Base-by-base conservation (phyloP, 2,329 filamentous ascomycete species). In the Aspergillus fischeri region DNA sequence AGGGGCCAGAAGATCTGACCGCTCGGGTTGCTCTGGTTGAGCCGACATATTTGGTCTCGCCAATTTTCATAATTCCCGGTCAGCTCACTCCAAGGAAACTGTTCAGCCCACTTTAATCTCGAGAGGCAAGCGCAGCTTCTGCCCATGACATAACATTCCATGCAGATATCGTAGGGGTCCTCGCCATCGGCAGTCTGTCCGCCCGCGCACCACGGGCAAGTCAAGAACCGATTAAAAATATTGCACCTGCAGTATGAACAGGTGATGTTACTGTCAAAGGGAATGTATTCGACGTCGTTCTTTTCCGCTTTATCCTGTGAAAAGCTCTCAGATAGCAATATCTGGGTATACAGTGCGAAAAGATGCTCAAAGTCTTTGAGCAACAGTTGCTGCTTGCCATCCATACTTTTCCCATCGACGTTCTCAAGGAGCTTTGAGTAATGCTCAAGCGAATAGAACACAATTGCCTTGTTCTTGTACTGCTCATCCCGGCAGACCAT, bases 121-220 rank as follows among this genome's bases (percentile, higher is more conserved):
- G 92, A 96, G 52, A 96, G 83, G 68, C 94, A 99, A 3, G 84
- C 85, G 70, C 94, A 99, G 49, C 92, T 96, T 52, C 94, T 86
- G 24, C 94, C 94, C 89, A 97, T 96, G n/a, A 87, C 89, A 69
- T 96, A 99, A 70, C 94, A 99, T 65, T 99, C 94, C 90, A 99
- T 92, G 69, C 94, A 99, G 24, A 99, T 83, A 71, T 99, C 94
- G 70, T 97, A 99, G 0, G 90, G 90, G 68, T 97, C 86, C 32
- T 87, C 90, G 55, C 91, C 88, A 32, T 86, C 89, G 58, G 83
- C 83, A 10, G 83, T 78, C 21, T 90, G 80, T 51, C 81, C 79
- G 38, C 87, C 82, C 49, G 91, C 83, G 71, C 94, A 99, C 53
- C 87, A 84, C 57, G 91, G 91, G 78, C 94, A 99, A 3, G 92